Percentiles rank a stretch among this genome's conserved stretches.
Evolutionary conservation across 805 yeast species (phyloP).

Genomic region (Ogataea pignaliae): DNA sequence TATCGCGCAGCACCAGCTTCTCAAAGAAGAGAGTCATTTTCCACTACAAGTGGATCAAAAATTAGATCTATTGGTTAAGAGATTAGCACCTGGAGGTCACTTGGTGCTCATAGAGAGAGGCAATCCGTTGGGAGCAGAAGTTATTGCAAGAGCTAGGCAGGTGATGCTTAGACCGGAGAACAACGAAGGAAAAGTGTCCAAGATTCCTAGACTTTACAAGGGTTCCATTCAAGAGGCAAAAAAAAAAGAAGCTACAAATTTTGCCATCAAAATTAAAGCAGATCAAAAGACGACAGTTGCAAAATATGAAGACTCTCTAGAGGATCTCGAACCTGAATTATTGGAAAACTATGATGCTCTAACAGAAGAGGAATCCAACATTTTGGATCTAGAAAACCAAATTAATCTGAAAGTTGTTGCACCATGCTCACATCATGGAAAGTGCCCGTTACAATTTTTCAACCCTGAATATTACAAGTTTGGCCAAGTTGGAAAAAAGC

Average conservation of each 20-base stretch:
- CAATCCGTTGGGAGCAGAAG: slow-evolving; percentile 83
- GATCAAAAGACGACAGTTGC: slow-evolving; percentile 14
- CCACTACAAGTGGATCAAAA: slow-evolving; percentile 72
- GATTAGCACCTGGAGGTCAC: slow-evolving; percentile 75
- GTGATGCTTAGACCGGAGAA: slow-evolving; percentile 83
- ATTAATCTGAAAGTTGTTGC: slow-evolving; percentile 67
- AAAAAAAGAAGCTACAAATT: slow-evolving; percentile 4
- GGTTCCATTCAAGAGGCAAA: slow-evolving; percentile 38
- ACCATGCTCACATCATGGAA: slow-evolving; percentile 86
- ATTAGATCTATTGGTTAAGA: slow-evolving; percentile 51
- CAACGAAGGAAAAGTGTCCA: slow-evolving; percentile 47
- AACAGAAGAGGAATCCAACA: slow-evolving; percentile 4
- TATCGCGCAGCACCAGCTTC: slow-evolving; percentile 74
- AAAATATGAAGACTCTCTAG: slow-evolving; percentile 23
- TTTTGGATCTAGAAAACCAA: slow-evolving; percentile 13
- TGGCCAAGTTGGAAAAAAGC: slow-evolving; percentile 48
- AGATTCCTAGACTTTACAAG: slow-evolving; percentile 66
- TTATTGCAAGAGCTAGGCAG: slow-evolving; percentile 86
- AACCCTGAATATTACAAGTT: slow-evolving; percentile 62
- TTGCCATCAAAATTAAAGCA: slow-evolving; percentile 1
- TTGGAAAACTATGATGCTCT: slow-evolving; percentile 21
- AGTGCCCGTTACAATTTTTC: slow-evolving; percentile 80
- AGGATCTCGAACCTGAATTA: slow-evolving; percentile 22
- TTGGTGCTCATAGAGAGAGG: slow-evolving; percentile 84
- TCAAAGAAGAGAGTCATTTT: slow-evolving; percentile 53